These are phyloP conservation scores for Paramecium biaurelia DNA, from an alignment of 73 alveolate species.

Conservation along the genomic window DNA sequence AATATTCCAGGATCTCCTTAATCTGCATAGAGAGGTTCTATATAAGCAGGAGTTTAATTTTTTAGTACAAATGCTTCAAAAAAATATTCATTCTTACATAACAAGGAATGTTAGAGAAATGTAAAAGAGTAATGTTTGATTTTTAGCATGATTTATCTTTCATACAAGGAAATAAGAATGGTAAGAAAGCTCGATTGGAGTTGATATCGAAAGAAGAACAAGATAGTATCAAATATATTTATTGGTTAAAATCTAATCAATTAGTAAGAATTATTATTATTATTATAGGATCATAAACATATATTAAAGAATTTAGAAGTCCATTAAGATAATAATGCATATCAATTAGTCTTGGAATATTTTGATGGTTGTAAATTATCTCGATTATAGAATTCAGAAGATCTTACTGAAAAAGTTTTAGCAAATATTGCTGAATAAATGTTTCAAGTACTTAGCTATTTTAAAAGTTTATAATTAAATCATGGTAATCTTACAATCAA, in stretches of 20 bases:
- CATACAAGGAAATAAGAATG: background rate
- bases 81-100: background rate
- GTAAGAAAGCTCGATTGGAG: background rate
- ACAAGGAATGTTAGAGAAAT: background rate
- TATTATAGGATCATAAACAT: background rate
- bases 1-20: background rate
- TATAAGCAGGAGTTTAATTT: background rate
- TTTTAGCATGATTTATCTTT: background rate
- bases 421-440: background rate
- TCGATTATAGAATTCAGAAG: background rate
- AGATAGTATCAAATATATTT: background rate
- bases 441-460: background rate
- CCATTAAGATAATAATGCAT: background rate
- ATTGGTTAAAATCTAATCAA: background rate
- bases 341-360: background rate
- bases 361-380: background rate
- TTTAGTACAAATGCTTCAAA: conserved; percentile 12
- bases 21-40: background rate
- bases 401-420: background rate
- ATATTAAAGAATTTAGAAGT: background rate
- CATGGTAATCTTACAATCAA: background rate
- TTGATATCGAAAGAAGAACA: background rate
- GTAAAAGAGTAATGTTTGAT: background rate
- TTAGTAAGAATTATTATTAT: background rate
- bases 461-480: background rate